Evolutionary conservation across 257 asterid genomes (phyloP), one percentile per base, ranked within the genome.

Genomic region (Linderniella brevidens): DNA sequence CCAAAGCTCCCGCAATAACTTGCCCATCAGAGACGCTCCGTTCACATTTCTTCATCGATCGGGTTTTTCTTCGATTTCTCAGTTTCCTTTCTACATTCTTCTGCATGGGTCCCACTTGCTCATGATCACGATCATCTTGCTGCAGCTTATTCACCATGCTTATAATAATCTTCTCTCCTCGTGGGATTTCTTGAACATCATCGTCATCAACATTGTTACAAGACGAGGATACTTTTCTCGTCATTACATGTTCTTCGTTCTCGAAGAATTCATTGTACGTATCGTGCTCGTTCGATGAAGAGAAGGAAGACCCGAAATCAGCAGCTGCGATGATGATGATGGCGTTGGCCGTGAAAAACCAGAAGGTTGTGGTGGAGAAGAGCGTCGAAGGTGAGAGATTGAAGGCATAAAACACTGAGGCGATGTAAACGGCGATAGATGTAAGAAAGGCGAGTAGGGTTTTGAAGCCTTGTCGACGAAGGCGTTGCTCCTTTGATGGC

Each of bases 271-370:
- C 66, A 4, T 25, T 25, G 32, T 25, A 25, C 3, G 32, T 2
- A 25, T 25, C 32, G 3, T 25, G 32, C 32, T 11, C 35, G 8
- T 48, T 49, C 36, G 48, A 49, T 0, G 79, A 51, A 0, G 62
- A 49, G 9, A 70, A 59, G 36, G 65, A 72, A 0, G 71, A 52
- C 39, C 58, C 59, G 57, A 65, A 78, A 60, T 74, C 88, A 14
- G 58, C 65, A 4, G 72, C 72, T 11, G 71, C 67, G 40, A 78
- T 72, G 64, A 78, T 61, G 51, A 78, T 52, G 44, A 72, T 72
- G 12, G 81, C 74, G 81, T 72, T 78, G 12, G 79, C 69, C 13
- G 75, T 69, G 65, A 78, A 60, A 51, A 78, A 78, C 92, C 90
- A 78, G 60, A 78, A 78, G 3, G 65, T 72, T 50, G 84, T 72